Evolutionary conservation across 257 asterid species (phyloP).

Genomic region (Handroanthus guayacan): DNA sequence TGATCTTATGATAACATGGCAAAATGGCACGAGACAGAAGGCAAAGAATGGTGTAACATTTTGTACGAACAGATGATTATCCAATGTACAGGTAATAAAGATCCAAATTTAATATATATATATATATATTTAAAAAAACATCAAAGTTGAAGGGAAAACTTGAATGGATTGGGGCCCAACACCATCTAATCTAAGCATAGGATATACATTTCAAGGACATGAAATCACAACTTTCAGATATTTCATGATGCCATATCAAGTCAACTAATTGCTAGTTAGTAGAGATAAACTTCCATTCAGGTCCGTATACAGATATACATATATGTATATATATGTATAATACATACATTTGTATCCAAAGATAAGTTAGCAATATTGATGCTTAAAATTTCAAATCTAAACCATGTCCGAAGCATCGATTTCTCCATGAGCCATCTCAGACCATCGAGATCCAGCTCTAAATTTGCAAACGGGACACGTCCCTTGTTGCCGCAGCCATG

Average conservation of each 20-base stretch:
- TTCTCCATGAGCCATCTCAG: conserved; percentile 58
- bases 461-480: conserved; percentile 98
- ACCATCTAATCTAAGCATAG: background rate
- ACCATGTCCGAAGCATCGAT: conserved; percentile 65
- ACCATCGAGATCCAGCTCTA: conserved; percentile 79
- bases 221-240: conserved; percentile 15
- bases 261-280: background rate
- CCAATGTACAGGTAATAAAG: too few relatives aligned
- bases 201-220: conserved; percentile 30
- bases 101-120: too few relatives aligned
- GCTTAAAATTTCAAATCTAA: conserved; percentile 37
- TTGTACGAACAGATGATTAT: too few relatives aligned
- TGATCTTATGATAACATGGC: too few relatives aligned
- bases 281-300: conserved; percentile 10
- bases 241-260: conserved; percentile 27
- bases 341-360: conserved; percentile 8
- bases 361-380: conserved; percentile 25
- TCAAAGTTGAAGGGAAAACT: too few relatives aligned
- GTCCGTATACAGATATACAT: conserved; percentile 5
- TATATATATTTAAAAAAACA: too few relatives aligned
- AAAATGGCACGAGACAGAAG: too few relatives aligned
- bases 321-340: background rate
- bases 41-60: too few relatives aligned
- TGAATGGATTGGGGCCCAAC: too few relatives aligned
- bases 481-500: conserved; percentile 98